Evolutionary conservation across 2,329 filamentous ascomycete species (phyloP), one percentile per base, ranked within the genome.

Genomic region (Aspergillus sp.): DNA sequence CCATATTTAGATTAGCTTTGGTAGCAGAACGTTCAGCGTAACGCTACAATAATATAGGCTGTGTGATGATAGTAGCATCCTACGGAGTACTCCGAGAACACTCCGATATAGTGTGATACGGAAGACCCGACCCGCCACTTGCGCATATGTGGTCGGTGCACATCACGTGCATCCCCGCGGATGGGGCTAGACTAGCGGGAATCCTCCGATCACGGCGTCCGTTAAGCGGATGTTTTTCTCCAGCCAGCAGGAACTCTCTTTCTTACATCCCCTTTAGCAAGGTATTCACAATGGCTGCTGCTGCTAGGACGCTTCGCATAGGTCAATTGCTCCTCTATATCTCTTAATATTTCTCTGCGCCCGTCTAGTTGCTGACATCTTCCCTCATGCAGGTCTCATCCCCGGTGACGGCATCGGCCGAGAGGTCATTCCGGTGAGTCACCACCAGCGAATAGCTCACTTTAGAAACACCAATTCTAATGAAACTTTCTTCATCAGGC

Each of bases 321-420:
- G 88, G 88, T 89, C 75, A 77, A 80, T 74, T 72, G 58, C 48
- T 38, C 49, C 55, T 28, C 41, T 19, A 17, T 48, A 23, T n/a
- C 53, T 17, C 3, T 36, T 15, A 51, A 15, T 6, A 5, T 17
- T 28, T 7, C 30, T 28, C 30, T 6, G 28, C 6, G 30, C 28
- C 50, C 53, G 56, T 41, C 56, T 28, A 45, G 32, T 63, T 43
- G 67, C 63, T 67, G 59, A 67, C 55, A 52, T 56, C 23, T 43
- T 23, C 58, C 48, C 55, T 54, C 60, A 23, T 66, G 52, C 67
- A 96, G 93, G 93, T 77, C 91, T 98, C 72, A 98, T 99, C 76
- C 91, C 95, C 71, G 95, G 95, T 74, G 95, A 99, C 81, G 95
- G 95, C 79, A 99, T 99, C 80, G 95, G 95, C 80, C 91, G 91